Evolutionary conservation across 345 rosid genomes (phyloP), one percentile per base, ranked within the genome.

Genomic region (Geranium brycei): DNA sequence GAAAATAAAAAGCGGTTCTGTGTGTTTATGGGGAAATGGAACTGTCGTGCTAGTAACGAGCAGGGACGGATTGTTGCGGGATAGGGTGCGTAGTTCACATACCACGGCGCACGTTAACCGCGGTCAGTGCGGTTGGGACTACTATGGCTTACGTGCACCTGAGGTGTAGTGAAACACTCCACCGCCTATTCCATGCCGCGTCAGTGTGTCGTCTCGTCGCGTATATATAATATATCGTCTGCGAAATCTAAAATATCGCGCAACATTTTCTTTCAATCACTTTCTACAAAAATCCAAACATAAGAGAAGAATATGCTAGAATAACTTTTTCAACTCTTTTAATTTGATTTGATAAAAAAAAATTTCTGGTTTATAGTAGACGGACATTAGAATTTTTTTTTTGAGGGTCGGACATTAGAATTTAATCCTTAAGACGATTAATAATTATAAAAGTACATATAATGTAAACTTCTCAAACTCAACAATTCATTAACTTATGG

Each of bases 41-140:
- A 64, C 74, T 81, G 83, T 75, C 81, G 73, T 66, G 72, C 73
- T 66, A 71, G 76, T 65, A 69, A 71, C 78, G 64, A 75, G 82
- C 79, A 78, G 41, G 41, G 41, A 0, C 15, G 14, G 53, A 47
- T 10, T 47, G 53, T 47, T 47, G 53, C 53, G 53, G 53, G 53
- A 47, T 47, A 13, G 53, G 53, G 53, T 47, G 53, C 53, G 53
- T 13, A 47, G 13, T 6, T 47, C 53, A 47, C 53, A 47, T 47
- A 13, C 11, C 53, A 35, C 5, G 14, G 53, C 53, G 72, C 13
- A 64, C 57, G 59, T 67, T 57, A 70, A 11, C 61, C 57, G 31
- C 69, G 3, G 13, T 47, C 14, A 7, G 41, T 35, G 41, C 69
- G 63, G 60, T 23, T 8, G 12, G 51, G 40, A 12, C 53, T n/a